Base-by-base conservation (phyloP, 768 basidiomycete genomes). In the Tulasnella sp. region DNA sequence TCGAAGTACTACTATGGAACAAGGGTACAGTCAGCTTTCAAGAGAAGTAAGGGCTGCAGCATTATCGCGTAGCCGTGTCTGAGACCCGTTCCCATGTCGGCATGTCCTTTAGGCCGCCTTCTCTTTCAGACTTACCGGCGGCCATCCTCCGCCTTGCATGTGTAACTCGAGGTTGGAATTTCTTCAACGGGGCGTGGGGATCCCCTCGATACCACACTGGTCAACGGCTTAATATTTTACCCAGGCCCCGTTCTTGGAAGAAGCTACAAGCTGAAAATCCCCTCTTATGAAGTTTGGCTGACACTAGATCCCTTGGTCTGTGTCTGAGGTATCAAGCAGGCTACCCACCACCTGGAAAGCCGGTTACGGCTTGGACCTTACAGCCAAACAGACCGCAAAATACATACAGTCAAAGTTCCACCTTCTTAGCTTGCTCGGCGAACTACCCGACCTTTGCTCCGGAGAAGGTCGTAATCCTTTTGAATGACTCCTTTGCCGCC, bases 261-360 rank as follows among this genome's bases (percentile, higher is more conserved):
- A 64, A 16, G 34, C 60, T 64, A 28, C 34, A 14, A 64, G 24
- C 31, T 5, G n/a, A 28, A 14, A 2, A 31, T 64, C 12, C n/a
- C 3, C n/a, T n/a, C 7, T n/a, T 37, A 69, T 69, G 28, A 69
- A 28, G 0, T 18, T 34, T 11, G 24, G 11, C 28, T 69, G 14
- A 69, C 31, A 6, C 28, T 6, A 34, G 0, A 9, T 1, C 28
- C 28, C 14, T 31, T 37, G 28, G 18, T 11, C n/a, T 37, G 64
- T 37, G 64, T 69, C 18, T 69, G 64, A 31, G 64, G 64, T 9
- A 69, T 31, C 64, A 69, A 1, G 18, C 64, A 69, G 64, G 28
- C 37, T 16, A 69, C 64, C n/a, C 18, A 69, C 64, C 12, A 69
- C 64, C 64, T 69, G 64, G 64, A 69, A 69, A 28, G 64, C 64